Percentiles rank a stretch among this genome's conserved stretches.
These are phyloP conservation scores for Sordariomycetes sp. DNA, from an alignment of 2,329 filamentous ascomycete genomes.

Conservation along the genomic window DNA sequence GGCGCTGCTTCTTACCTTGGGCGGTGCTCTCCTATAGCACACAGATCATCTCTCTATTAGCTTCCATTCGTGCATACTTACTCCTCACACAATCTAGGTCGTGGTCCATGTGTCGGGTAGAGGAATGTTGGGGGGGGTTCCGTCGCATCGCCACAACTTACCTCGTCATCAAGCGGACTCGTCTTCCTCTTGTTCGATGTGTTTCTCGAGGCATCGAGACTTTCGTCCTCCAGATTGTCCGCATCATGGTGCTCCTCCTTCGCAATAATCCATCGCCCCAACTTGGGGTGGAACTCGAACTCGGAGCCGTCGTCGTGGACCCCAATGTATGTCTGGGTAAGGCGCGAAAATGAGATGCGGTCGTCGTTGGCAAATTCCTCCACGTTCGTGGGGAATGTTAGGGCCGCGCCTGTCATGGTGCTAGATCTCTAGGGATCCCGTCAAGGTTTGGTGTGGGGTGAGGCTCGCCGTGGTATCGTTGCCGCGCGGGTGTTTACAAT, in stretches of 20 bases:
- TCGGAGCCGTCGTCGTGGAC: constrained; percentile 77
- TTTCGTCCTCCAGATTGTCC: constrained; percentile 12
- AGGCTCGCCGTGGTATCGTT: background rate
- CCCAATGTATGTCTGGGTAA: constrained; percentile 70
- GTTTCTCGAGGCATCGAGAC: constrained; percentile 9
- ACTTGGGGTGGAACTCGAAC: constrained; percentile 63
- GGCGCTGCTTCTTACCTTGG: constrained; percentile 14
- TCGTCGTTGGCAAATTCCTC: constrained; percentile 64
- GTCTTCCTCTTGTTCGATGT: constrained; percentile 28
- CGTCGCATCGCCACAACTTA: constrained; percentile 16
- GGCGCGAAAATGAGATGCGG: constrained; percentile 75
- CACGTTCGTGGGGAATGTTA: constrained; percentile 42
- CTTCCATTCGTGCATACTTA: background rate
- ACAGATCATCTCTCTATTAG: constrained; percentile 2
- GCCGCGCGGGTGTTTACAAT: background rate
- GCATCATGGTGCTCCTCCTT: constrained; percentile 19
- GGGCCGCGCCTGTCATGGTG: constrained; percentile 2
- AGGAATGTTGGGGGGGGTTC: background rate
- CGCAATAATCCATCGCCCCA: constrained; percentile 60
- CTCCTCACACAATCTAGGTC: background rate
- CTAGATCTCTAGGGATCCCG: background rate
- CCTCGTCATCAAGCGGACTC: constrained; percentile 23
- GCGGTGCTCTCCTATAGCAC: background rate
- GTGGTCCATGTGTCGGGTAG: background rate
- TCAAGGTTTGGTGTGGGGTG: background rate